Conservation (phyloP, 169 alveolate species). For the Cryptosporidium meleagridis region DNA sequence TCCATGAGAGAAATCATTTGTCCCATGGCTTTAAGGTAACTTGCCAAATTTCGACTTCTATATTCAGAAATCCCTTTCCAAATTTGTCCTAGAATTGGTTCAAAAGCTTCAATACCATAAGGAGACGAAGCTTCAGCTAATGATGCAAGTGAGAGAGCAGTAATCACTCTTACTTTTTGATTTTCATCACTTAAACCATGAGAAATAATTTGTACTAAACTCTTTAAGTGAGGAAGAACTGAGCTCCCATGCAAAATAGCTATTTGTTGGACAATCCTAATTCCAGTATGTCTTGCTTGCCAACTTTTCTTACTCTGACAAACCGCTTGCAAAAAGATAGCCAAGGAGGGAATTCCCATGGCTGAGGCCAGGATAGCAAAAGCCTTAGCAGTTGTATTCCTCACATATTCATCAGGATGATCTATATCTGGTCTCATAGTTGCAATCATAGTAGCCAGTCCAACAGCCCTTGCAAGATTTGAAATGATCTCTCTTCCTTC, state of each 20-base stretch:
- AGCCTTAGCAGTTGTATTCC: constrained; percentile 98
- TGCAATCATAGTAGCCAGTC: constrained; percentile 99
- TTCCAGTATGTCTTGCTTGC: constrained; percentile 99
- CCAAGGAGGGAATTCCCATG: constrained; percentile 96
- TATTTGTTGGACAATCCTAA: constrained; percentile 97
- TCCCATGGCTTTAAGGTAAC: constrained; percentile 98
- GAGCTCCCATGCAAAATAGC: constrained; percentile 98
- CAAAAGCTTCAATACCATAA: constrained; percentile 99
- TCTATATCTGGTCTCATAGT: constrained; percentile 99
- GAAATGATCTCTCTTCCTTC: constrained; percentile 98
- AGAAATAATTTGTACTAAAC: constrained; percentile 95
- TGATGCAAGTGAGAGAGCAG: constrained; percentile 99
- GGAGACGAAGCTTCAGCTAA: constrained; percentile 99
- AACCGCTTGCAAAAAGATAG: constrained; percentile 98
- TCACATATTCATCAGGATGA: constrained; percentile 98
- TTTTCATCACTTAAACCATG: constrained; percentile 97
- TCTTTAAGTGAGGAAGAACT: constrained; percentile 97
- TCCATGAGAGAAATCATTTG: constrained; percentile 98
- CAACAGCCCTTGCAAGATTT: constrained; percentile 96
- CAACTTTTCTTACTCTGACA: constrained; percentile 96
- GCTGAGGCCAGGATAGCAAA: constrained; percentile 99
- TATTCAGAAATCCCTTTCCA: constrained; percentile 99
- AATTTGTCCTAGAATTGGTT: constrained; percentile 94
- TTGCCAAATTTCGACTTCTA: constrained; percentile 97
- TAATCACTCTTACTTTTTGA: constrained; percentile 95